A percentile compares a stretch with the other conserved stretches of the same genome.
These are phyloP conservation scores for Tuber melanosporum DNA, from an alignment of 495 filamentous ascomycete species.

Conservation along the genomic window DNA sequence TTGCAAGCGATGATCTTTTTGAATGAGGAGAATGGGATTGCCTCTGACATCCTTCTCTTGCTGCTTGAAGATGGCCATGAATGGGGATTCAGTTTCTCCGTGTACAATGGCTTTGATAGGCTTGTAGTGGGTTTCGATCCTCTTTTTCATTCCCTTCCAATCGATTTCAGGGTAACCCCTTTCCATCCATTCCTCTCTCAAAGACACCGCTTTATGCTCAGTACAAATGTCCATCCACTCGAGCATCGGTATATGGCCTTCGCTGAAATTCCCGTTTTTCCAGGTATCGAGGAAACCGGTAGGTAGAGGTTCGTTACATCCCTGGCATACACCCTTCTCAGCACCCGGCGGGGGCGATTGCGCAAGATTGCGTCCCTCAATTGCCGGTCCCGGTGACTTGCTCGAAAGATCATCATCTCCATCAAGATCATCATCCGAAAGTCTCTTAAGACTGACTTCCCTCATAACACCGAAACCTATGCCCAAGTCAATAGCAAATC, in stretches of 20 bases:
- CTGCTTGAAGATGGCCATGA: slow-evolving; percentile 55
- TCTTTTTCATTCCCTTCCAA: slow-evolving; percentile 62
- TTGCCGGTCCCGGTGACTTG: background rate
- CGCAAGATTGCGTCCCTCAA: background rate
- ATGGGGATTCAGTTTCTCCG: slow-evolving; percentile 54
- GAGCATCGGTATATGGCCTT: slow-evolving; percentile 23
- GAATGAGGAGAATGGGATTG: slow-evolving; percentile 43
- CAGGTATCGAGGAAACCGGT: slow-evolving; percentile 9
- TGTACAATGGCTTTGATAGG: slow-evolving; percentile 56
- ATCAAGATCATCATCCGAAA: background rate
- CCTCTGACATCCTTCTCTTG: slow-evolving; percentile 51
- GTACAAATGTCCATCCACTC: slow-evolving; percentile 58
- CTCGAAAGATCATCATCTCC: background rate
- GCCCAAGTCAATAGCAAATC: background rate
- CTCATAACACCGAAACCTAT: background rate
- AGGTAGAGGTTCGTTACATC: slow-evolving; percentile 5
- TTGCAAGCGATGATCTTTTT: slow-evolving; percentile 41
- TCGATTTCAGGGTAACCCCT: slow-evolving; percentile 71
- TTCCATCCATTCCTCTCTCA: slow-evolving; percentile 55
- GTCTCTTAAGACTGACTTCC: slow-evolving; percentile 2
- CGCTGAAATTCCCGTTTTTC: background rate
- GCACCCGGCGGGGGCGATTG: background rate
- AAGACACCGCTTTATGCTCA: slow-evolving; percentile 57
- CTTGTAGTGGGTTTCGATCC: slow-evolving; percentile 54
- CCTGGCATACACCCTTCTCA: background rate